These are phyloP conservation scores for Prunella vulgaris DNA, from an alignment of 257 asterid genomes.

Conservation along the genomic window DNA sequence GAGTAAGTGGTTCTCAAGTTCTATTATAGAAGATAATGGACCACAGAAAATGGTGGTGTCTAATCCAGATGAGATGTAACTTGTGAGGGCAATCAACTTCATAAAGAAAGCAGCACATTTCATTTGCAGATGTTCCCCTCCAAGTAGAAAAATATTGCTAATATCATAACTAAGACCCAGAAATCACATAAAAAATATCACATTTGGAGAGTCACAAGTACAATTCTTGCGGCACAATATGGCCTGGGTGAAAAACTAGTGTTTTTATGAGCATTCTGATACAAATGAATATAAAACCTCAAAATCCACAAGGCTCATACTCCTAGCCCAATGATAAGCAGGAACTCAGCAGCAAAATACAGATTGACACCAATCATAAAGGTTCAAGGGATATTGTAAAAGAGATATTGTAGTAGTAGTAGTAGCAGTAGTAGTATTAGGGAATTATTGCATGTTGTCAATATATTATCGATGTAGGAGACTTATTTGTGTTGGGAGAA, in stretches of 20 bases:
- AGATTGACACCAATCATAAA: background rate
- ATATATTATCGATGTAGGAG: background rate
- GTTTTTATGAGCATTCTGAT: background rate
- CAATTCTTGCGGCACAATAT: background rate
- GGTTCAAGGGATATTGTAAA: background rate
- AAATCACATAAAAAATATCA: no score
- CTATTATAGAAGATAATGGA: no score
- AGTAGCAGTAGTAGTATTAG: background rate
- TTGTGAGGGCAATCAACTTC: no score
- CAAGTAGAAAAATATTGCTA: no score
- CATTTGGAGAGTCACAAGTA: background rate
- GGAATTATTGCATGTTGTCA: background rate
- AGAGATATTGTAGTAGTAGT: background rate
- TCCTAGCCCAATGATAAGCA: background rate
- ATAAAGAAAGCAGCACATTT: no score
- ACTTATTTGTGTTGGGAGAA: background rate
- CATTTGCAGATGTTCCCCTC: no score
- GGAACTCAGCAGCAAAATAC: background rate
- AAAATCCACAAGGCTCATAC: background rate
- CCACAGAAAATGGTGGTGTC: no score
- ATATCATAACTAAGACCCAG: no score
- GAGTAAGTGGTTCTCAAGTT: no score
- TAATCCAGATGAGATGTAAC: no score
- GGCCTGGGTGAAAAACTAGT: background rate
- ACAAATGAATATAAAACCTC: constrained; percentile 8